Base-by-base conservation (phyloP, 129 eudicot genomes). In the Centrapalus pauciflorus region DNA sequence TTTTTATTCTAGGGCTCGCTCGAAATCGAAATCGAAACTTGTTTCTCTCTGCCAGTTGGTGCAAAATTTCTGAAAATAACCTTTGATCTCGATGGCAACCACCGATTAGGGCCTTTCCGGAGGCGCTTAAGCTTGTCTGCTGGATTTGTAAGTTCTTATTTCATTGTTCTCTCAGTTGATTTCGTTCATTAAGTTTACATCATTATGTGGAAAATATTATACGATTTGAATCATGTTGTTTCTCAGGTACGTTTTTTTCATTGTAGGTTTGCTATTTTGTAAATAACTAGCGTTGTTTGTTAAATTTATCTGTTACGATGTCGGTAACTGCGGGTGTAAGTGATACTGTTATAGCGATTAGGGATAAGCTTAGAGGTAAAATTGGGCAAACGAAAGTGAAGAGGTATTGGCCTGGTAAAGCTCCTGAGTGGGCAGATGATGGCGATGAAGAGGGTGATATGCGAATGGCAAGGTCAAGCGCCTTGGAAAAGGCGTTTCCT, bases 401-500 rank as follows among this genome's bases (percentile, higher is more conserved):
- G 56, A 71, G 99, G 27, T 89, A 93, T 59, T 93, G 98, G 96
- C 95, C 98, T 5, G 98, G 98, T 38, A 93, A 88, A 74, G 98
- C 98, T 6, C 96, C 96, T 1, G 98, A 93, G 70, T 93, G 95
- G 98, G 98, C 96, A 1, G 96, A 88, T 48, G 95, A 88, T 56
- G 72, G 67, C n/a, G 98, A 86, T 25, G 96, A 93, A 58, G 96
- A 80, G 4, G 92, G 66, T n/a, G 96, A 84, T 72, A 78, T 88
- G 0, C 77, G 79, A 33, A 72, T 71, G 83, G 51, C 88, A 20
- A 80, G 87, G 76, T 56, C 77, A 0, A 82, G 61, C 3, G 84
- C 89, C 8, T 79, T 93, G 29, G 95, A 88, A 54, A 77, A 79
- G 12, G 98, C 92, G 4, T 93, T 93, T 33, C 98, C 89, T 4